phyloP scores from a whole-genome alignment of 257 asterid species.

The Solanum chiquidenum region DNA sequence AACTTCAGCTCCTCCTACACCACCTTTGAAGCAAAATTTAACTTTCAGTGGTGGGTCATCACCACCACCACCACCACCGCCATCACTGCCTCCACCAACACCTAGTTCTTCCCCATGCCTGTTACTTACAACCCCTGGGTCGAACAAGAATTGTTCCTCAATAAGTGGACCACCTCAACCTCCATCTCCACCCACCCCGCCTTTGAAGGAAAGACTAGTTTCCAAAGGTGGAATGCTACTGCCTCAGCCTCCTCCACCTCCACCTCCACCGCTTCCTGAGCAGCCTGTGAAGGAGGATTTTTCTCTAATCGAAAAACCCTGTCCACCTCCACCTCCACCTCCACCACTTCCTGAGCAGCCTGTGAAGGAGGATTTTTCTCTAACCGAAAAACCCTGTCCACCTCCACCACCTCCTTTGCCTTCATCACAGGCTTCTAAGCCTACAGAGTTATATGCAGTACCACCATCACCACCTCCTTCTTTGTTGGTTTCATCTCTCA shows the following conservation, averaged over 20 bases:
- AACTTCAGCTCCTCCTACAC: not conserved
- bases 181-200: not conserved
- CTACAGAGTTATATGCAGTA: conserved; percentile 12
- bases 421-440: not conserved
- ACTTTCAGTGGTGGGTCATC: not conserved
- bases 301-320: conserved; percentile 1
- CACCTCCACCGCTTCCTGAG: conserved; percentile 4
- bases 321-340: conserved; percentile 2
- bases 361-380: not conserved
- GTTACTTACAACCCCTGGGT: not conserved
- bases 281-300: conserved; percentile 4
- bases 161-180: conserved; percentile 9
- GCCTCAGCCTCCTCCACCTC: not conserved
- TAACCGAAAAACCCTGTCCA: conserved; percentile 1
- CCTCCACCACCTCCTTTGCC: conserved; percentile 5
- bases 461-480: conserved; percentile 18
- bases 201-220: not conserved
- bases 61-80: not conserved
- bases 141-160: not conserved
- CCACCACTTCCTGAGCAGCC: conserved; percentile 8
- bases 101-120: not conserved
- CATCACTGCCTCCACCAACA: not conserved
- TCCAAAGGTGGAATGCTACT: not conserved
- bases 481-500: not conserved
- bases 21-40: not conserved